Evolutionary conservation across 306 rosid species (phyloP).

Genomic region (Malus asiatica): DNA sequence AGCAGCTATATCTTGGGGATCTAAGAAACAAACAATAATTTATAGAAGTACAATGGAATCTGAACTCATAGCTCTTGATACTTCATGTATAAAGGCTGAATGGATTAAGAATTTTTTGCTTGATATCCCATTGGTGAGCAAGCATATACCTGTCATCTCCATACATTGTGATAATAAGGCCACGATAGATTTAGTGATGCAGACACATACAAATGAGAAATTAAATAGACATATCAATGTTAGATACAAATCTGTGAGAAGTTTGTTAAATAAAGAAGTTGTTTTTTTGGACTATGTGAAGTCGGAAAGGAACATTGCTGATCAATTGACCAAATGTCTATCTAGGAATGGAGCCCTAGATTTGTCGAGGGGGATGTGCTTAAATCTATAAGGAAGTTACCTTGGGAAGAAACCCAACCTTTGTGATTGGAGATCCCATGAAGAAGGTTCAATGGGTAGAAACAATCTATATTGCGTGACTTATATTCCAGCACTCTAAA

Average conservation of each 20-base stretch:
- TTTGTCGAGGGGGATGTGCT: neutral
- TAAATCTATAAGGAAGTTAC: neutral
- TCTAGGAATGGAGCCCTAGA: neutral
- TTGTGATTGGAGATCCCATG: neutral
- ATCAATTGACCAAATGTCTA: neutral
- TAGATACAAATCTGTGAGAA: neutral
- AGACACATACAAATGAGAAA: neutral
- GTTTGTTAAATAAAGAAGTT: neutral
- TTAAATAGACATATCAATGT: neutral
- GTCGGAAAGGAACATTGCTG: neutral
- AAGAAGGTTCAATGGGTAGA: constrained; percentile 1
- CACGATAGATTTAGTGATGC: neutral
- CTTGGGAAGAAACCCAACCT: neutral
- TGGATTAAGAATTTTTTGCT: neutral
- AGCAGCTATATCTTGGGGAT: neutral
- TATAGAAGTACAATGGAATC: neutral
- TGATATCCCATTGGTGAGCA: neutral
- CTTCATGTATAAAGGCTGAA: neutral
- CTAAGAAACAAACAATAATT: neutral
- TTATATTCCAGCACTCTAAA: neutral
- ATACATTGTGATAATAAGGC: neutral
- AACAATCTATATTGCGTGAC: neutral
- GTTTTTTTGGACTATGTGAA: neutral
- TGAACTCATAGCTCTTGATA: neutral
- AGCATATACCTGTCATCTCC: neutral